Base-by-base conservation (phyloP, 805 yeast species). In the Wickerhamiella bombiphila region DNA sequence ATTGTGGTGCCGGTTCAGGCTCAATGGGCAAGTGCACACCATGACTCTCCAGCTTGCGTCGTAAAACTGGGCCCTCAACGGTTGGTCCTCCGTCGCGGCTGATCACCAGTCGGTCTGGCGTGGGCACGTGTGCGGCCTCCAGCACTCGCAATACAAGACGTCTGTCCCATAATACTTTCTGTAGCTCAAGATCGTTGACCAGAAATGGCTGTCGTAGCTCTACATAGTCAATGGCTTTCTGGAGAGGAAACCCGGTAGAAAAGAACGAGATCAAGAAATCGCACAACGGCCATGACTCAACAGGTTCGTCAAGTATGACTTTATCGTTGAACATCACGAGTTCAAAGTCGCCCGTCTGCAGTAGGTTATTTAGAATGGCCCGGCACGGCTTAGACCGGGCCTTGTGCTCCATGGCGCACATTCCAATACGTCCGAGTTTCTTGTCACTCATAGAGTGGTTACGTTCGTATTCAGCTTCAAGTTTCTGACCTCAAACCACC, bases 281-380 rank as follows among this genome's bases (percentile, higher is more conserved):
- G 63, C 98, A 91, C 26, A 94, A 83, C 28, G 99, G 99, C 99
- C 99, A 91, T 56, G 85, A 83, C 61, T 91, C 97, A 42, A 91
- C 72, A 13, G 70, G 63, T 61, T 93, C 98, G 58, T 91, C 98
- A 39, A 91, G 61, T 36, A 91, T 88, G 18, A 85, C 96, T 59
- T 91, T 91, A 57, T 91, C 99, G 42, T 97, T 97, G 63, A 91
- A 91, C 38, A 91, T 85, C 15, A 91, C 80, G 0, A 97, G 83
- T 53, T 91, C 97, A 56, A 91, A 91, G 60, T 91, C 97, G 21
- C 95, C 96, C 48, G 80, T 76, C 48, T 80, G 93, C 41, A 88
- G 80, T 53, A 91, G 63, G 37, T 94, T 66, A 56, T 81, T 85
- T 50, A 91, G 65, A 46, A 91, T 91, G 43, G 80, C 81, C 42